Conservation (phyloP, 305 asterid genomes). For the Striga hermonthica region DNA sequence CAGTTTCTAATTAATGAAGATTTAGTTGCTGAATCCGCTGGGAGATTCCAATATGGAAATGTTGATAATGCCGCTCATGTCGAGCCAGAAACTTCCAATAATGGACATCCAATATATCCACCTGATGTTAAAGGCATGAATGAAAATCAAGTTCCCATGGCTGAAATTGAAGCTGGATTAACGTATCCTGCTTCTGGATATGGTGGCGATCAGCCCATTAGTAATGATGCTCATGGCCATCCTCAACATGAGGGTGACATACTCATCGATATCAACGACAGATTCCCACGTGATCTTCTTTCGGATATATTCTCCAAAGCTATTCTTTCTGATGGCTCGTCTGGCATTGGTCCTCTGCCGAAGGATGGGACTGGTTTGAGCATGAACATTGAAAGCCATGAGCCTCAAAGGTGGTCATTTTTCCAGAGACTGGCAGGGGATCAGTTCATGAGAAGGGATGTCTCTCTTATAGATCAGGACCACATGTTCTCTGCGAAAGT, state of each 20-base stretch:
- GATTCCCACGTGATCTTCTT: conserved; percentile 71
- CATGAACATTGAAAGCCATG: conserved; percentile 62
- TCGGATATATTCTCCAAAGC: conserved; percentile 74
- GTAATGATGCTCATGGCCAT: conserved; percentile 32
- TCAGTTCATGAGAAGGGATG: conserved; percentile 56
- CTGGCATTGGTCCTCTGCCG: conserved; percentile 43
- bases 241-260: conserved; percentile 58
- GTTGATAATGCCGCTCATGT: conserved; percentile 22
- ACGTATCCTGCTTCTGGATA: conserved; percentile 34
- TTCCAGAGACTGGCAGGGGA: conserved; percentile 70
- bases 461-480: conserved; percentile 75
- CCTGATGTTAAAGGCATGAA: conserved; percentile 27
- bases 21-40: conserved; percentile 35
- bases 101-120: conserved; percentile 33
- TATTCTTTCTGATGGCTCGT: conserved; percentile 47
- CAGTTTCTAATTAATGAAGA: conserved; percentile 52
- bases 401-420: conserved; percentile 73
- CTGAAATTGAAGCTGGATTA: conserved; percentile 37
- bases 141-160: conserved; percentile 37
- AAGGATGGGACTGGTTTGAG: conserved; percentile 63
- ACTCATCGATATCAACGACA: conserved; percentile 69
- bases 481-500: conserved; percentile 47
- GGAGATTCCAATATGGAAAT: conserved; percentile 37
- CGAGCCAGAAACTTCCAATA: conserved; percentile 35
- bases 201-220: conserved; percentile 33